Conservation (phyloP, 1,284 basidiomycete species). For the Malassezia caprae region DNA sequence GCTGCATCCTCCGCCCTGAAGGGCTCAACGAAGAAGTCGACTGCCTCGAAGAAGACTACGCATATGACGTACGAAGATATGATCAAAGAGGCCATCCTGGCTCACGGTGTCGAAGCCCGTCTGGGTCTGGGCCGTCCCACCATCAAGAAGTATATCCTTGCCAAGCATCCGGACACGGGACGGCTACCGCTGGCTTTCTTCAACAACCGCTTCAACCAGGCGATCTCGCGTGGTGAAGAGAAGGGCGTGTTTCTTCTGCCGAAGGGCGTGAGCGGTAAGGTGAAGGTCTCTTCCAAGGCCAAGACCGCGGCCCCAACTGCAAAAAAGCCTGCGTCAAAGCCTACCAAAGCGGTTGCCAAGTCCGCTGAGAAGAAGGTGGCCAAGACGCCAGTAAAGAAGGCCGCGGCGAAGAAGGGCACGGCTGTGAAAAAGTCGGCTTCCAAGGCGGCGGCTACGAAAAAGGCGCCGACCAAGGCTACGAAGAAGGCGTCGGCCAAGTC, state of each 20-base stretch:
- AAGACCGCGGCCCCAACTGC: slow-evolving; percentile 51
- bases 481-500: slow-evolving; percentile 21
- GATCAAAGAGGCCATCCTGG: slow-evolving; percentile 63
- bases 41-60: slow-evolving; percentile 9
- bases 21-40: not conserved
- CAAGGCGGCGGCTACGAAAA: slow-evolving; percentile 27
- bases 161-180: slow-evolving; percentile 29
- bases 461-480: slow-evolving; percentile 37
- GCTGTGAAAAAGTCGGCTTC: slow-evolving; percentile 33
- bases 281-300: slow-evolving; percentile 61
- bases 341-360: slow-evolving; percentile 27
- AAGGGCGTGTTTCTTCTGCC: slow-evolving; percentile 71
- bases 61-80: slow-evolving; percentile 38
- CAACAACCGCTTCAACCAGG: slow-evolving; percentile 67
- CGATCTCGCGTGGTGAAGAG: slow-evolving; percentile 68
- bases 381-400: not conserved
- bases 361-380: slow-evolving; percentile 27
- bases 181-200: slow-evolving; percentile 55
- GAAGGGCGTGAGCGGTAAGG: slow-evolving; percentile 68
- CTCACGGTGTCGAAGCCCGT: slow-evolving; percentile 66
- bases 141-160: slow-evolving; percentile 69
- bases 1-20: not conserved
- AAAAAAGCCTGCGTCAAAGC: slow-evolving; percentile 14
- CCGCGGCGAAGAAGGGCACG: not conserved
- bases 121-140: slow-evolving; percentile 75